These are phyloP conservation scores for Populus tremula DNA, from an alignment of 345 rosid species.

Conservation along the genomic window DNA sequence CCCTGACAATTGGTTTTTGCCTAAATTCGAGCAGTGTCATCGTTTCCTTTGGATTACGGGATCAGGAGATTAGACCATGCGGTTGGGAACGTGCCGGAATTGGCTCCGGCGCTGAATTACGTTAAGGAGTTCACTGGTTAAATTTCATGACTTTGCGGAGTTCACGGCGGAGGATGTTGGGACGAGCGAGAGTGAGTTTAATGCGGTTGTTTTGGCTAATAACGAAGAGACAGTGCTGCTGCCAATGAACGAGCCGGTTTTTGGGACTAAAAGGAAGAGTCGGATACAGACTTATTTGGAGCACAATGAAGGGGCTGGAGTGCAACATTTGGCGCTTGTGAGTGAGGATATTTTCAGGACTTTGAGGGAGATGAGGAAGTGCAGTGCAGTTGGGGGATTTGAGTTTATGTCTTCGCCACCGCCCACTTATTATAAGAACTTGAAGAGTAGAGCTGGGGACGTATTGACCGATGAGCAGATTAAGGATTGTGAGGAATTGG, in stretches of 20 bases:
- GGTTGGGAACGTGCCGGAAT: constrained; percentile 84
- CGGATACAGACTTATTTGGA: constrained; percentile 90
- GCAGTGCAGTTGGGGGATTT: constrained; percentile 78
- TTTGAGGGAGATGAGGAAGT: constrained; percentile 74
- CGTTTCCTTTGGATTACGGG: constrained; percentile 72
- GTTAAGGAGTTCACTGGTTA: constrained; percentile 71
- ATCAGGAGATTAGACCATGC: constrained; percentile 78
- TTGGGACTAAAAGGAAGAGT: constrained; percentile 87
- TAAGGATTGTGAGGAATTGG: constrained; percentile 79
- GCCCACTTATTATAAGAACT: constrained; percentile 68
- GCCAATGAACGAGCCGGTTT: constrained; percentile 88
- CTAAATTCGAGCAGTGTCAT: constrained; percentile 56
- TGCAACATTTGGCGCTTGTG: constrained; percentile 79
- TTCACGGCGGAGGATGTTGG: constrained; percentile 95
- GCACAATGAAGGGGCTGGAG: constrained; percentile 87
- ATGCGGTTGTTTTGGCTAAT: constrained; percentile 71
- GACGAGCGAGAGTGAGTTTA: constrained; percentile 80
- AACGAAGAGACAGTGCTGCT: constrained; percentile 75
- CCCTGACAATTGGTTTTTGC: constrained; percentile 43
- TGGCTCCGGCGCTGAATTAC: constrained; percentile 59
- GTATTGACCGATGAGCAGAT: constrained; percentile 76
- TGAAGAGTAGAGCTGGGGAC: constrained; percentile 73
- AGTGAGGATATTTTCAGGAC: constrained; percentile 76
- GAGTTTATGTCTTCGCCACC: constrained; percentile 98
- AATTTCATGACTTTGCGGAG: constrained; percentile 90